Conservation (phyloP, 169 alveolate species). For the Plasmodium sp. region DNA sequence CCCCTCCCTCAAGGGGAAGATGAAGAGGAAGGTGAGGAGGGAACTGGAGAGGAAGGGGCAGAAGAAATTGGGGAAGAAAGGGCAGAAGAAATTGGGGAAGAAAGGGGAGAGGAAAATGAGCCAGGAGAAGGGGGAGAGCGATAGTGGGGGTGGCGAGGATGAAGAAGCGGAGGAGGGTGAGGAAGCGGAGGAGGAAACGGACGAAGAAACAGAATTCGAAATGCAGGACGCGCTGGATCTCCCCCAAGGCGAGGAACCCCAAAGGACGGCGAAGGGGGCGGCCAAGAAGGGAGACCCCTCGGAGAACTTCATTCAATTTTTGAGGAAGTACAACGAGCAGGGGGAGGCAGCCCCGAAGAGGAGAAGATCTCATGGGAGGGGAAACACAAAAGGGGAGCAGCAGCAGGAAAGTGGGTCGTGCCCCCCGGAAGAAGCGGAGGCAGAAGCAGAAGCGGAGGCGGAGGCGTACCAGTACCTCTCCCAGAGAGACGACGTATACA, state of each 20-base stretch:
- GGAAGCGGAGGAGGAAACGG: neutral
- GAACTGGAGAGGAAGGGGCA: too few relatives aligned
- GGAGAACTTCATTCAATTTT: conserved; percentile 17
- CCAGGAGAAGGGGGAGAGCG: neutral
- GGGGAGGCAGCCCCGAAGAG: neutral
- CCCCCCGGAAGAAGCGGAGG: neutral
- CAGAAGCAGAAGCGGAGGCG: neutral
- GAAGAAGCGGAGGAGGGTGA: neutral
- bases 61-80: too few relatives aligned
- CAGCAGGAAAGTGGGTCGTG: neutral
- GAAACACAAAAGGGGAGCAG: neutral
- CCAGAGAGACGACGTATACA: conserved; percentile 27
- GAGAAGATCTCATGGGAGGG: neutral
- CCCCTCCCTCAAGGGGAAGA: neutral
- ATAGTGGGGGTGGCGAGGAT: neutral
- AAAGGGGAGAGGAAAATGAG: neutral
- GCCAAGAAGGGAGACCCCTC: neutral
- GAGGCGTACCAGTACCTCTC: conserved; percentile 7
- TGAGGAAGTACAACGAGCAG: conserved; percentile 7
- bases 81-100: too few relatives aligned
- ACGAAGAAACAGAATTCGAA: neutral
- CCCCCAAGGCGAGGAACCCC: neutral
- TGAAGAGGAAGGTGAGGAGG: neutral
- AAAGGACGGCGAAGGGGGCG: neutral
- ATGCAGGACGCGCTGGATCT: neutral